Evolutionary conservation across 768 basidiomycete genomes (phyloP).

Genomic region (Russula virescens): DNA sequence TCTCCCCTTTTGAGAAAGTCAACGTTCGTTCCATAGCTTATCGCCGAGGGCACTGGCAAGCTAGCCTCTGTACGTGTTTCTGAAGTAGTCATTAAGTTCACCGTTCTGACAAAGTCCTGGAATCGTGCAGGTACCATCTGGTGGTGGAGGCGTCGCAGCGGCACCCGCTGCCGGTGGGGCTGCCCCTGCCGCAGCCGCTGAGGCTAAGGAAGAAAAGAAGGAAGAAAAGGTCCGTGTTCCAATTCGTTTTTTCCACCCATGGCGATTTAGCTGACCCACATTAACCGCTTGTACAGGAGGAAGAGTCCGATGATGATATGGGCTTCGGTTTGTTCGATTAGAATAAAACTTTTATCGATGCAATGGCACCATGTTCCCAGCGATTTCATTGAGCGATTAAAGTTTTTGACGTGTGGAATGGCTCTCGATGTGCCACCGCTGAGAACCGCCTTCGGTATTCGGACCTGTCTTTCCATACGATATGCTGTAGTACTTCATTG

Average conservation of each 20-base stretch:
- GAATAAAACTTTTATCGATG: conserved; percentile 25
- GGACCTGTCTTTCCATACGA: background rate
- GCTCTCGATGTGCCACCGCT: background rate
- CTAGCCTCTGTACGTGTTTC: conserved; percentile 78
- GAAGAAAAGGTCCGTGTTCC: conserved; percentile 70
- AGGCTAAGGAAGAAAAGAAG: conserved; percentile 80
- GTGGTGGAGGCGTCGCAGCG: conserved; percentile 66
- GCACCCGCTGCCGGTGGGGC: conserved; percentile 48
- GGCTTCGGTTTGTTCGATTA: conserved; percentile 99
- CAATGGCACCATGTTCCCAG: background rate
- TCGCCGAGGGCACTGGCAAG: conserved; percentile 87
- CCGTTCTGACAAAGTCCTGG: conserved; percentile 7
- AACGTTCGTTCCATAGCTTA: conserved; percentile 49
- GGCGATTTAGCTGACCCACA: background rate
- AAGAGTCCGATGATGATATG: conserved; percentile 98
- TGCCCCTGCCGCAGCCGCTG: conserved; percentile 58
- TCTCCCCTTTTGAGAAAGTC: background rate
- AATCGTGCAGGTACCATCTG: conserved; percentile 73
- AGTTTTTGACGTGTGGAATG: background rate
- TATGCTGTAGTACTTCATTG: background rate
- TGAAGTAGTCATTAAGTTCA: background rate
- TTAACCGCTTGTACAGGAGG: conserved; percentile 51
- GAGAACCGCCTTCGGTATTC: background rate
- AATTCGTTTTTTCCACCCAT: background rate
- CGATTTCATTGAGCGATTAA: background rate